Percentiles rank a stretch among this genome's conserved stretches.
Conservation (phyloP, 768 basidiomycete genomes). For the Leccinum disarticulatum region DNA sequence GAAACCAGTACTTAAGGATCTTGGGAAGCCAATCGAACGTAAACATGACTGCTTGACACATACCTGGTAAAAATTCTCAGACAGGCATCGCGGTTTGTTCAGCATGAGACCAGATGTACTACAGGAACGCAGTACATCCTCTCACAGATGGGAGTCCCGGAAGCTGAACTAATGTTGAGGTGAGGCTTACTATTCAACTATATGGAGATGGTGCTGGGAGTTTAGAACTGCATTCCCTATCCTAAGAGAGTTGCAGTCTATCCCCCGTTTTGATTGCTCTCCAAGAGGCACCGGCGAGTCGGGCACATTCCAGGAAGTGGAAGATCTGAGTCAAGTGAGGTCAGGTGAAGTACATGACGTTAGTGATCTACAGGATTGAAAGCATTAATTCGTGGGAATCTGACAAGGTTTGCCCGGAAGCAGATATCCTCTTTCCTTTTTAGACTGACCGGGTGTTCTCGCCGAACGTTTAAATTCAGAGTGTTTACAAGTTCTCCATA, state of each 20-base stretch:
- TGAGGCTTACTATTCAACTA: not conserved
- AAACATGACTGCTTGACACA: not conserved
- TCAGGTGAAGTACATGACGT: not conserved
- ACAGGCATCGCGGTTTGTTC: constrained; percentile 3
- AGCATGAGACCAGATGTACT: not conserved
- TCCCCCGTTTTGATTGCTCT: not conserved
- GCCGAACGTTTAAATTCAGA: no score
- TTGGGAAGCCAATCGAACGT: not conserved
- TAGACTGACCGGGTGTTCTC: no score
- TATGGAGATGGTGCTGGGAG: not conserved
- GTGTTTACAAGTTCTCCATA: no score
- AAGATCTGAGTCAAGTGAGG: not conserved
- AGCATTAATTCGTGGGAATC: no score
- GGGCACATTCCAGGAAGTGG: not conserved
- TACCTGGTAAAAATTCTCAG: not conserved
- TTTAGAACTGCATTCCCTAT: not conserved
- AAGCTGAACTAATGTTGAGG: not conserved
- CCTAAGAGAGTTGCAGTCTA: not conserved
- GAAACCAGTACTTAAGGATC: not conserved
- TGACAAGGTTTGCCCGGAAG: no score
- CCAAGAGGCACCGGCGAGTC: not conserved
- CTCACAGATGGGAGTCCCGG: constrained; percentile 1
- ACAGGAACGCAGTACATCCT: not conserved
- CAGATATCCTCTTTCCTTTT: no score
- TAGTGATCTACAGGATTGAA: no score